Conservation (phyloP, 1,139 yeast genomes). For the Kodamaea fungicola region DNA sequence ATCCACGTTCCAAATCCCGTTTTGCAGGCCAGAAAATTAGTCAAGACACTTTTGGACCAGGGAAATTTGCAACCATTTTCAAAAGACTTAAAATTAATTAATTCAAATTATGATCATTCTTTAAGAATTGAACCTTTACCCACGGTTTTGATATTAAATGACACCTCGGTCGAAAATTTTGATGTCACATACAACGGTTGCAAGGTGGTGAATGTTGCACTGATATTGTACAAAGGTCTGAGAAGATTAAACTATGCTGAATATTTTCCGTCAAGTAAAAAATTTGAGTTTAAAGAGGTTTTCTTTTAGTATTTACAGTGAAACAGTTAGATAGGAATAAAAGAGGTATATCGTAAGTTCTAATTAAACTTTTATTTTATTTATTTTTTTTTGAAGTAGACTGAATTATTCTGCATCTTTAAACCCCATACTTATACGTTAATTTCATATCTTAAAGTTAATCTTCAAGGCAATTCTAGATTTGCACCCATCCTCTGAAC, state of each 20-base stretch:
- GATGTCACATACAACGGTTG: slow-evolving; percentile 83
- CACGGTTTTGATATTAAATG: slow-evolving; percentile 59
- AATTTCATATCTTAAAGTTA: no score
- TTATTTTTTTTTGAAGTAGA: no score
- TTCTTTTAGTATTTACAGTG: slow-evolving; percentile 43
- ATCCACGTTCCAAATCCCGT: slow-evolving; percentile 22
- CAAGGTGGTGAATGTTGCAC: slow-evolving; percentile 70
- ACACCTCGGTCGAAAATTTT: slow-evolving; percentile 65
- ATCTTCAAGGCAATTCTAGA: no score
- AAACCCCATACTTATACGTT: no score
- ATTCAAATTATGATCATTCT: slow-evolving; percentile 67
- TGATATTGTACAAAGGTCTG: slow-evolving; percentile 42
- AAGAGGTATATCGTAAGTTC: no score
- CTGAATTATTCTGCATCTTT: no score
- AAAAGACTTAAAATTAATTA: slow-evolving; percentile 54
- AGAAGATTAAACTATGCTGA: slow-evolving; percentile 64
- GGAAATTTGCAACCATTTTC: slow-evolving; percentile 83
- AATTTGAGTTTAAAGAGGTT: slow-evolving; percentile 46
- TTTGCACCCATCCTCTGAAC: no score
- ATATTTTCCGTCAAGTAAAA: slow-evolving; percentile 58
- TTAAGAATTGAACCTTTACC: slow-evolving; percentile 80
- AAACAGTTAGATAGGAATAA: no score
- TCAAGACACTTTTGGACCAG: slow-evolving; percentile 80
- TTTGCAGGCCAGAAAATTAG: slow-evolving; percentile 69
- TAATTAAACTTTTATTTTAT: no score